phyloP scores from a whole-genome alignment of 208 protist species.

The Wallacemonas sp. region DNA sequence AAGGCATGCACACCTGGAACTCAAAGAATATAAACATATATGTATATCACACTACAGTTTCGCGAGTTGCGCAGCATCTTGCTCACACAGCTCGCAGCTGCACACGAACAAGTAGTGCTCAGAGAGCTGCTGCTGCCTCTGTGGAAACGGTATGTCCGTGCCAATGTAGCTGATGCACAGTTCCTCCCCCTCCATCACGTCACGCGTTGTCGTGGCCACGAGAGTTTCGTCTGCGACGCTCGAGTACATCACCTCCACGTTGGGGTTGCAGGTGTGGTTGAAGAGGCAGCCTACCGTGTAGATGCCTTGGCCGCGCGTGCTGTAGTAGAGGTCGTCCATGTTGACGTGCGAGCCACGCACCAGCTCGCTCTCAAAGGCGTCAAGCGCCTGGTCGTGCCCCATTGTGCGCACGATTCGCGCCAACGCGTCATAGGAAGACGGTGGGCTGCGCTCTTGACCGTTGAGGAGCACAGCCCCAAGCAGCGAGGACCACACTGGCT shows the following conservation, averaged over 20 bases:
- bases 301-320: slow-evolving; percentile 62
- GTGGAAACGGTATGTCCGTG: slow-evolving; percentile 32
- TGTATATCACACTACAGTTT: not conserved
- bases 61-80: not conserved
- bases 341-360: not conserved
- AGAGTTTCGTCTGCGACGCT: slow-evolving; percentile 61
- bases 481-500: slow-evolving; percentile 44
- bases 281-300: slow-evolving; percentile 73
- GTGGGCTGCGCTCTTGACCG: slow-evolving; percentile 72
- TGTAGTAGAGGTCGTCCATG: slow-evolving; percentile 22
- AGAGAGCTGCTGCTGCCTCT: slow-evolving; percentile 59
- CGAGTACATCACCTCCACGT: slow-evolving; percentile 62
- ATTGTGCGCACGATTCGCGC: slow-evolving; percentile 30
- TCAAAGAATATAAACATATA: too few species aligned
- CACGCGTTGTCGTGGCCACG: slow-evolving; percentile 52
- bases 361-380: slow-evolving; percentile 35
- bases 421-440: slow-evolving; percentile 49
- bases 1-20: too few species aligned
- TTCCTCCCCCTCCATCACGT: slow-evolving; percentile 61
- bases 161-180: slow-evolving; percentile 81
- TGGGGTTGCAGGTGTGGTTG: slow-evolving; percentile 82
- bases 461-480: slow-evolving; percentile 80
- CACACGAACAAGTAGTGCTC: slow-evolving; percentile 85
- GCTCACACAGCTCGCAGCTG: slow-evolving; percentile 34
- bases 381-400: slow-evolving; percentile 18